These are phyloP conservation scores for Oryza nivara DNA, from an alignment of 176 grass and related monocot genomes.

Conservation along the genomic window DNA sequence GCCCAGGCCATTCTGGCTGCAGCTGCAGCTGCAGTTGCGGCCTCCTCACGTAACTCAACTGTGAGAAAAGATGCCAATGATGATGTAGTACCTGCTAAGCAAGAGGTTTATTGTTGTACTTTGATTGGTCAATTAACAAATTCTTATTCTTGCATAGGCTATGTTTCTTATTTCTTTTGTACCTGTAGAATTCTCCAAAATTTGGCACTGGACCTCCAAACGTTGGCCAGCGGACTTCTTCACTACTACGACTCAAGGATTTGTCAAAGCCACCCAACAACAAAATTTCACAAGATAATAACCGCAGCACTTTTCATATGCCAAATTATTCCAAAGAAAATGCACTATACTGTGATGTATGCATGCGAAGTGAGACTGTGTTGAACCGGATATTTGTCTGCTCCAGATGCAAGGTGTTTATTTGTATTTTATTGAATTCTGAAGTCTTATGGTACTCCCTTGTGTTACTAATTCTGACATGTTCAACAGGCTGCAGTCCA, in stretches of 20 bases:
- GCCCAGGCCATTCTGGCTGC: constrained; percentile 92
- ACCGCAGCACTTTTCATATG: constrained; percentile 69
- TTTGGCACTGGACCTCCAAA: constrained; percentile 52
- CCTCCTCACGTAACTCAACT: constrained; percentile 75
- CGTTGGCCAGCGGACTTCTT: constrained; percentile 43
- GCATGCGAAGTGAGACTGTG: constrained; percentile 76
- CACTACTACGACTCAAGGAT: constrained; percentile 57
- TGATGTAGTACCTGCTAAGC: constrained; percentile 43
- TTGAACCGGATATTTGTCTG: constrained; percentile 95
- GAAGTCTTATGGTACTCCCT: neutral
- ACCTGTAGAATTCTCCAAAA: constrained; percentile 54
- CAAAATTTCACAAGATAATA: constrained; percentile 69
- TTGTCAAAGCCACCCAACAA: constrained; percentile 52
- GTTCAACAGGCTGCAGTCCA: constrained; percentile 84
- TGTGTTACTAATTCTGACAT: constrained; percentile 38
- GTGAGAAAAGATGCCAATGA: constrained; percentile 87
- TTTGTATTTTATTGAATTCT: constrained; percentile 36
- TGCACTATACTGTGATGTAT: constrained; percentile 80
- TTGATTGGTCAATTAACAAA: constrained; percentile 16
- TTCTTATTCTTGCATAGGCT: neutral
- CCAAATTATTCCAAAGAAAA: constrained; percentile 83
- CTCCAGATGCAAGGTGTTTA: constrained; percentile 81
- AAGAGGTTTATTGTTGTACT: constrained; percentile 61
- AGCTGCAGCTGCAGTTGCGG: constrained; percentile 75
- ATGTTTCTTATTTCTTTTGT: constrained; percentile 36